Evolutionary conservation across 208 protist genomes (phyloP).

Genomic region (Porcisia hertigi): DNA sequence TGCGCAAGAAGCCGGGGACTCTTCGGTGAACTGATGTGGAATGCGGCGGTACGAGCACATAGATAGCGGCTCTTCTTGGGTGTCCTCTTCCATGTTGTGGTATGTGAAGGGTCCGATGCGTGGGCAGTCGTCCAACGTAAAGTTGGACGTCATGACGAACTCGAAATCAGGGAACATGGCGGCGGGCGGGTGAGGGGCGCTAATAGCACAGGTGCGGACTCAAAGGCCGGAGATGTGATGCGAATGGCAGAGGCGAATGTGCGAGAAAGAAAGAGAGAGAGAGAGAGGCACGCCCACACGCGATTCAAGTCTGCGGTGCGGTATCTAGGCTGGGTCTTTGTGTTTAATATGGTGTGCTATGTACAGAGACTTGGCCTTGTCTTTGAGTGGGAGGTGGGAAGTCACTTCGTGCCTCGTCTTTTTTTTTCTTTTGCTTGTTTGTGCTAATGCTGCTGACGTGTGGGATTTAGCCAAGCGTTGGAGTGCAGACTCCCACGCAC

Average conservation of each 20-base stretch:
- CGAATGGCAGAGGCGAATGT: not conserved
- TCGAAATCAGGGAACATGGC: constrained; percentile 75
- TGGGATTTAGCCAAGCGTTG: not conserved
- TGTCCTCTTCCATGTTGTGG: constrained; percentile 52
- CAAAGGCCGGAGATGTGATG: not conserved
- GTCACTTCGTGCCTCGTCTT: not conserved
- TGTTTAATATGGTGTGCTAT: not conserved
- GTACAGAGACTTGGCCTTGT: not conserved
- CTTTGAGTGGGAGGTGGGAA: not conserved
- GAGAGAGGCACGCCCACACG: not conserved
- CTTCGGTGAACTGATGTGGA: constrained; percentile 14
- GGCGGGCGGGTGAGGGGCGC: not conserved
- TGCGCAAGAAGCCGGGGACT: constrained; percentile 53
- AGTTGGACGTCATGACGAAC: constrained; percentile 70
- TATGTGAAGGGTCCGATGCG: constrained; percentile 84
- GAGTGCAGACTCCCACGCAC: not conserved
- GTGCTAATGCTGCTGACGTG: not conserved
- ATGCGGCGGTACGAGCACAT: constrained; percentile 27
- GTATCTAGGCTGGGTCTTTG: too few species aligned
- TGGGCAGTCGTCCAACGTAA: constrained; percentile 76
- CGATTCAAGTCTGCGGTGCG: not conserved
- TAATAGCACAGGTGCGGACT: not conserved
- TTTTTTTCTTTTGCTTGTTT: not conserved
- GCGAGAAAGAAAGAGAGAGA: not conserved
- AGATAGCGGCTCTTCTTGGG: constrained; percentile 20